These are phyloP conservation scores for Zychaea mexicana DNA, from an alignment of 371 early-diverging fungal genomes.

Conservation along the genomic window DNA sequence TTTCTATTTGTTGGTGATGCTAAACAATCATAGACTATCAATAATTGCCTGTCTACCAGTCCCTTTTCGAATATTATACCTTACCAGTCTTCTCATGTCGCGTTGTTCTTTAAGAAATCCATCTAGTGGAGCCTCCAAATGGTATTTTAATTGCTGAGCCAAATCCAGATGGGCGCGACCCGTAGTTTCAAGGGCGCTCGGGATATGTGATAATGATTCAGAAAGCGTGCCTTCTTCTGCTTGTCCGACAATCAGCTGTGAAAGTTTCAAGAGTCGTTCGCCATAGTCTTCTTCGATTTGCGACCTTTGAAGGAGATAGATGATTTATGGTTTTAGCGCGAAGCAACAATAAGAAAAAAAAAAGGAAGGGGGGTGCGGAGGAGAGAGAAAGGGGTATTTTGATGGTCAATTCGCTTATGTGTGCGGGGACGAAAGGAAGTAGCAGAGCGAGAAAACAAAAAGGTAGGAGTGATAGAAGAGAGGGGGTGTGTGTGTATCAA, in stretches of 20 bases:
- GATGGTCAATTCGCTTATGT: background rate
- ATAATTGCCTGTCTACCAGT: background rate
- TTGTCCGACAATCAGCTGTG: constrained; percentile 24
- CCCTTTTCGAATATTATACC: background rate
- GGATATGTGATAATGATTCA: constrained; percentile 27
- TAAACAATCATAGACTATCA: constrained; percentile 1
- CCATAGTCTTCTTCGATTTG: constrained; percentile 35
- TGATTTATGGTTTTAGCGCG: background rate
- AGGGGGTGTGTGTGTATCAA: too few species aligned
- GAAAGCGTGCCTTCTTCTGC: constrained; percentile 28
- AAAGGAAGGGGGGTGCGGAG: background rate
- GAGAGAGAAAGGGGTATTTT: background rate
- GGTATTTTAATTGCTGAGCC: constrained; percentile 28
- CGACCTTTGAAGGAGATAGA: constrained; percentile 10
- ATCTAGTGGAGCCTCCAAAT: constrained; percentile 22
- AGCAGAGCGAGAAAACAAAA: background rate
- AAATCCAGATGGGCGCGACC: constrained; percentile 31
- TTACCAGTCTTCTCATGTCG: constrained; percentile 37
- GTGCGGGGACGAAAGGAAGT: background rate
- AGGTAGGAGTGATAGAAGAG: background rate
- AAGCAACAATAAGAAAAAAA: background rate
- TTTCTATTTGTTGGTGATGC: constrained; percentile 49
- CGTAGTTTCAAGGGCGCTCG: constrained; percentile 29
- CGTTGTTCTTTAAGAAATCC: constrained; percentile 39
- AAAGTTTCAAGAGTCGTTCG: constrained; percentile 23